These are phyloP conservation scores for Luffa acutangula DNA, from an alignment of 306 rosid species.

Conservation along the genomic window DNA sequence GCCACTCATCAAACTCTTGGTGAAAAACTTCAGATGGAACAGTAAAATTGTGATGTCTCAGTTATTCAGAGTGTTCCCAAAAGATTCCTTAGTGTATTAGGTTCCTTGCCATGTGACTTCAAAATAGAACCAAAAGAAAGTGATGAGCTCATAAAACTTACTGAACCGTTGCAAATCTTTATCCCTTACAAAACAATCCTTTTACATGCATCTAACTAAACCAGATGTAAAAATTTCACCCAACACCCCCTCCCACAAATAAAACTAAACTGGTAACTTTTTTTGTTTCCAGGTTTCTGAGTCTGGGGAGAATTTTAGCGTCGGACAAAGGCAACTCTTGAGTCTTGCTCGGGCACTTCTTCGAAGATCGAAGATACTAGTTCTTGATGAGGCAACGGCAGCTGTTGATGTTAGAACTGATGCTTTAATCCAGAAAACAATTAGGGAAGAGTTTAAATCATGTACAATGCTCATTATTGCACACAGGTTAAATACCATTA, in stretches of 20 bases:
- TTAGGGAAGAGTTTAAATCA: slow-evolving; percentile 70
- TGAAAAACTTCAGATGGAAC: neutral
- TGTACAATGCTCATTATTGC: slow-evolving; percentile 94
- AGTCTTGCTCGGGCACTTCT: slow-evolving; percentile 85
- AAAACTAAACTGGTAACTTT: neutral
- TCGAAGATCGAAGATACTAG: slow-evolving; percentile 76
- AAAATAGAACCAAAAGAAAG: neutral
- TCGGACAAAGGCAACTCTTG: slow-evolving; percentile 85
- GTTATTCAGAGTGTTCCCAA: neutral
- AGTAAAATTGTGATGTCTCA: neutral
- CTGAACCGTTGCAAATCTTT: neutral
- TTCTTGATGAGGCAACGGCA: slow-evolving; percentile 92
- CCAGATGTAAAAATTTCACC: neutral
- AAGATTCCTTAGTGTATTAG: neutral
- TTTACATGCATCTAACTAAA: neutral
- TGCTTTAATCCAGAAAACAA: slow-evolving; percentile 88
- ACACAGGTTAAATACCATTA: slow-evolving; percentile 78
- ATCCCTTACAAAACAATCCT: neutral
- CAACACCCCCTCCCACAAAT: neutral
- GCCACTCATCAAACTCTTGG: neutral
- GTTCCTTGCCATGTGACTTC: neutral
- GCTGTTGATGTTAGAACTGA: slow-evolving; percentile 96
- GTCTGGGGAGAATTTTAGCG: slow-evolving; percentile 90
- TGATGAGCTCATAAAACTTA: neutral
- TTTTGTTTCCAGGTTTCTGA: slow-evolving; percentile 56